Percentiles rank a stretch among this genome's conserved stretches.
phyloP scores from a whole-genome alignment of 768 basidiomycete genomes.

The Termitomyces sp. region DNA sequence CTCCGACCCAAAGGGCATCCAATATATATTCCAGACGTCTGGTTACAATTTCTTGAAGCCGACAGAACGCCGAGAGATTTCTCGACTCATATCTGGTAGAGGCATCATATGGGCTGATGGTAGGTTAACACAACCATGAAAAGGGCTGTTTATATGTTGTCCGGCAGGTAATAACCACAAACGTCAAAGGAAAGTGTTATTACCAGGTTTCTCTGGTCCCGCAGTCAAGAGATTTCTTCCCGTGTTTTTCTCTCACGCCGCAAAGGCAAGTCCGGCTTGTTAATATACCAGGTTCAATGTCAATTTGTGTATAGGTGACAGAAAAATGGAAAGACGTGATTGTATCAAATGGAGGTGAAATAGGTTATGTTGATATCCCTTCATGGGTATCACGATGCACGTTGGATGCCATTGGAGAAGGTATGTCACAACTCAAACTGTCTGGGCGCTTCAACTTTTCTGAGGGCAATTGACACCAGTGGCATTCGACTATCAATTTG shows the following conservation, averaged over 20 bases:
- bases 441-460: background rate
- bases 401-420: conserved; percentile 46
- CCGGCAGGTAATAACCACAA: conserved; percentile 32
- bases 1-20: conserved; percentile 44
- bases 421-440: conserved; percentile 16
- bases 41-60: conserved; percentile 39
- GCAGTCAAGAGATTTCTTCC: conserved; percentile 35
- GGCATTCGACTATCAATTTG: conserved; percentile 47
- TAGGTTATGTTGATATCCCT: conserved; percentile 29
- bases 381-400: conserved; percentile 39
- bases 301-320: conserved; percentile 21
- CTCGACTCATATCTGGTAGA: conserved; percentile 28
- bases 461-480: conserved; percentile 19
- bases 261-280: conserved; percentile 17
- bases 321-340: conserved; percentile 36
- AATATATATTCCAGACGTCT: conserved; percentile 38
- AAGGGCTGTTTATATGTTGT: background rate
- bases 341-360: conserved; percentile 19
- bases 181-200: conserved; percentile 40
- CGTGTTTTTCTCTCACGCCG: conserved; percentile 32
- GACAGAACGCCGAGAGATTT: conserved; percentile 29
- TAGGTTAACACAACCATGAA: conserved; percentile 9
- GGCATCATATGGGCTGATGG: conserved; percentile 38
- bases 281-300: background rate
- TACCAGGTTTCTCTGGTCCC: conserved; percentile 39